Percentiles rank a stretch among this genome's conserved stretches.
phyloP scores from a whole-genome alignment of 129 eudicot species.

The Pseudognaphalium luteoalbum region DNA sequence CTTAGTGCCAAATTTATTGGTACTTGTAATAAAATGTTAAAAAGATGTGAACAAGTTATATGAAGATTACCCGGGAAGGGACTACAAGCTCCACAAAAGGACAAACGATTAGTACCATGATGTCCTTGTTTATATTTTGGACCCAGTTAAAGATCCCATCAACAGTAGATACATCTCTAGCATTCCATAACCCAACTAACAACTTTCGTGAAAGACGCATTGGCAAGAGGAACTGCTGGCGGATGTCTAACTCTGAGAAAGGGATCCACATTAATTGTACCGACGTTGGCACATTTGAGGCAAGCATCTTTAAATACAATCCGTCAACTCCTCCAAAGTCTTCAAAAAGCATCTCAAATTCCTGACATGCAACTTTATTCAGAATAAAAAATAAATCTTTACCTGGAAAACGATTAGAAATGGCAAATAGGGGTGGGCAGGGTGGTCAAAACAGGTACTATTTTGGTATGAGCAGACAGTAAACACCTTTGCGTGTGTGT shows the following conservation, averaged over 20 bases:
- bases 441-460: not conserved
- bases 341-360: constrained; percentile 67
- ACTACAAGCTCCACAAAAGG: constrained; percentile 60
- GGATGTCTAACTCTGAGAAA: constrained; percentile 56
- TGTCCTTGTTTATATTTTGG: constrained; percentile 48
- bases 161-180: constrained; percentile 30
- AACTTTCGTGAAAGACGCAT: constrained; percentile 40
- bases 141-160: constrained; percentile 33
- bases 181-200: constrained; percentile 52
- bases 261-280: constrained; percentile 92
- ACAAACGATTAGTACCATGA: constrained; percentile 51
- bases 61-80: constrained; percentile 57
- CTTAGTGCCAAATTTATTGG: not conserved
- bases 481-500: too few species aligned
- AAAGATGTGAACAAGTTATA: constrained; percentile 11
- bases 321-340: constrained; percentile 90
- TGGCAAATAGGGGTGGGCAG: constrained; percentile 3
- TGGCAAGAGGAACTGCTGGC: constrained; percentile 56
- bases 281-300: constrained; percentile 65
- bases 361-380: constrained; percentile 45
- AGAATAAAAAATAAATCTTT: constrained; percentile 24
- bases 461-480: constrained; percentile 2
- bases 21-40: not conserved
- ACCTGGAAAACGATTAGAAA: constrained; percentile 9
- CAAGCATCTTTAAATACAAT: constrained; percentile 76